phyloP scores from a whole-genome alignment of 2,329 filamentous ascomycete genomes.

The Pyrenochaeta sp. region DNA sequence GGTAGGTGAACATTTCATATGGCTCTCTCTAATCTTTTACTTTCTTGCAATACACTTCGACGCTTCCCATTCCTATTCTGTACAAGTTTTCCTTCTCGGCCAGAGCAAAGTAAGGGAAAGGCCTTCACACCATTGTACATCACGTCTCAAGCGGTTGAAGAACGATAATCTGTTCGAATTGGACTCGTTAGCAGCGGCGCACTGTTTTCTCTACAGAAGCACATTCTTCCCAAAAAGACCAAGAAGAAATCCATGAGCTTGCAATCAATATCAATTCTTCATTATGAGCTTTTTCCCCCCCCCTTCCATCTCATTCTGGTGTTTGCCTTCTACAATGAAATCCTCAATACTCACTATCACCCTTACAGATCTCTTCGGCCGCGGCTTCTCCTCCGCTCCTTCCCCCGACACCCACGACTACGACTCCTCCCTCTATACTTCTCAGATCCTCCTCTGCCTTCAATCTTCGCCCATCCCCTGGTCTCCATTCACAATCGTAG shows the following conservation, averaged over 20 bases:
- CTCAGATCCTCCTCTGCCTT: conserved; percentile 75
- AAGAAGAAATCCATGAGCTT: too few species aligned
- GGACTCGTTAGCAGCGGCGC: too few species aligned
- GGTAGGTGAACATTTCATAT: conserved; percentile 53
- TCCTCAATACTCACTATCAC: neutral
- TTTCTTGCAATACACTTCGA: neutral
- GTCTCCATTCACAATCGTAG: conserved; percentile 72
- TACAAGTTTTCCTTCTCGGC: neutral
- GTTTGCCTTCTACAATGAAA: neutral
- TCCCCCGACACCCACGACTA: conserved; percentile 68
- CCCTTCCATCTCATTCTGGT: neutral
- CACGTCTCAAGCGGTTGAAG: too few species aligned
- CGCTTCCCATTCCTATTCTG: neutral
- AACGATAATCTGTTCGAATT: too few species aligned
- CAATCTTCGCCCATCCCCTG: conserved; percentile 69
- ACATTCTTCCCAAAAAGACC: neutral
- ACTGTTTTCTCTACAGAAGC: too few species aligned
- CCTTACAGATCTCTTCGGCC: conserved; percentile 71
- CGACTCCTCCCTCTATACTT: conserved; percentile 75
- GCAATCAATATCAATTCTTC: too few species aligned
- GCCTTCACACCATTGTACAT: too few species aligned
- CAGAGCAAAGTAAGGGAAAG: too few species aligned
- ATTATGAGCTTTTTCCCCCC: too few species aligned
- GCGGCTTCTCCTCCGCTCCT: conserved; percentile 79
- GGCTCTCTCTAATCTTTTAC: conserved; percentile 1